phyloP scores from a whole-genome alignment of 2,329 filamentous ascomycete species.

The Scedosporium dehoogii region DNA sequence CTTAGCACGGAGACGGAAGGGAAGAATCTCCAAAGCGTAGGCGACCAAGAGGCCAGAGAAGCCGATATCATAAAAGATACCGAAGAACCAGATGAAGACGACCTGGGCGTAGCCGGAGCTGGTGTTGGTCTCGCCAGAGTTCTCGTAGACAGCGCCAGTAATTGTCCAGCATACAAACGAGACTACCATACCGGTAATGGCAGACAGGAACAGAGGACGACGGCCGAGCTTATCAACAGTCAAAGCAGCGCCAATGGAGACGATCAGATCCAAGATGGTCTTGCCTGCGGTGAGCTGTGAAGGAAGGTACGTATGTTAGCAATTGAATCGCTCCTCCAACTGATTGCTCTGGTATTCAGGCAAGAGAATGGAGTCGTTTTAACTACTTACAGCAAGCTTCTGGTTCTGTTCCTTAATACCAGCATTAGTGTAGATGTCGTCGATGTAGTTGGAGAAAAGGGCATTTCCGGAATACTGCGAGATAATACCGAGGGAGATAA shows the following conservation, averaged over 20 bases:
- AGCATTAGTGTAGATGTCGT: conserved; percentile 49
- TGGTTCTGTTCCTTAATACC: conserved; percentile 47
- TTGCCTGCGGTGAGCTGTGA: conserved; percentile 39
- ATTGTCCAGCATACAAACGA: conserved; percentile 42
- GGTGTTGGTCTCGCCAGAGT: conserved; percentile 29
- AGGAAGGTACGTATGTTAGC: neutral
- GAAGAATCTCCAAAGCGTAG: conserved; percentile 49
- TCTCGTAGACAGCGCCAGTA: conserved; percentile 42
- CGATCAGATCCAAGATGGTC: conserved; percentile 47
- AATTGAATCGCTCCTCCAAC: too few relatives aligned
- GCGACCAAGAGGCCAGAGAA: conserved; percentile 48
- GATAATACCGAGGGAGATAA: conserved; percentile 54
- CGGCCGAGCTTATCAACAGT: conserved; percentile 41
- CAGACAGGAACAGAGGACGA: conserved; percentile 41
- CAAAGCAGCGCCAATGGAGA: conserved; percentile 43
- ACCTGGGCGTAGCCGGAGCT: conserved; percentile 44
- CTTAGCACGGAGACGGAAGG: conserved; percentile 48
- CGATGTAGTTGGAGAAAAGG: conserved; percentile 57
- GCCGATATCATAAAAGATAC: conserved; percentile 49
- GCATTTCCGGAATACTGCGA: conserved; percentile 61
- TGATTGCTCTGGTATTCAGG: too few relatives aligned
- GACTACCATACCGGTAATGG: conserved; percentile 37
- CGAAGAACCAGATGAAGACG: conserved; percentile 49
- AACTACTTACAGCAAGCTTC: conserved; percentile 38
- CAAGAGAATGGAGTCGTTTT: neutral